A percentile compares a stretch with the other conserved stretches of the same genome.
These are phyloP conservation scores for Daedaleopsis nitida DNA, from an alignment of 768 basidiomycete species.

Conservation along the genomic window DNA sequence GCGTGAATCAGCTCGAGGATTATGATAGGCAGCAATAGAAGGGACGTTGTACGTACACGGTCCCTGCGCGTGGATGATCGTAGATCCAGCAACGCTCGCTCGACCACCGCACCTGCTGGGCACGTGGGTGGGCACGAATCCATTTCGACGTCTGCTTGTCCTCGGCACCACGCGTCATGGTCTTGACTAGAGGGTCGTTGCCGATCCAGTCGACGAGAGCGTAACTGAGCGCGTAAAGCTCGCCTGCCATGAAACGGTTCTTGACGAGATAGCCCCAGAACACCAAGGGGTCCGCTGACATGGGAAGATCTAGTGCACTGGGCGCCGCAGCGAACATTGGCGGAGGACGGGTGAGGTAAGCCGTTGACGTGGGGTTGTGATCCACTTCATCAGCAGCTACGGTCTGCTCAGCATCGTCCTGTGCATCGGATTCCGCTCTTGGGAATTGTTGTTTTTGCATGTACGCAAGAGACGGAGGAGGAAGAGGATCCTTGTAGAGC, in stretches of 20 bases:
- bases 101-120: conserved; percentile 81
- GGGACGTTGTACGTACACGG: conserved; percentile 63
- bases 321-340: conserved; percentile 11
- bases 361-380: conserved; percentile 2
- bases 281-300: conserved; percentile 63
- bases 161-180: conserved; percentile 78
- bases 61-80: conserved; percentile 92
- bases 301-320: conserved; percentile 11
- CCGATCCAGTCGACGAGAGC: conserved; percentile 86
- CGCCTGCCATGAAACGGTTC: conserved; percentile 93
- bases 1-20: not conserved
- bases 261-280: conserved; percentile 93
- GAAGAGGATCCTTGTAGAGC: conserved; percentile 45
- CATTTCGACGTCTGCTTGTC: conserved; percentile 93
- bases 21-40: not conserved
- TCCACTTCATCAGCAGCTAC: conserved; percentile 5
- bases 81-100: conserved; percentile 98
- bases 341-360: conserved; percentile 4
- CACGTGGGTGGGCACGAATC: conserved; percentile 85
- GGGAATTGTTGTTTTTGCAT: not conserved
- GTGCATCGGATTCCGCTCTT: not conserved
- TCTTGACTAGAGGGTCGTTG: conserved; percentile 68
- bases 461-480: conserved; percentile 7
- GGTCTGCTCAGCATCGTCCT: not conserved
- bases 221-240: conserved; percentile 89